Conservation (phyloP, 176 grass and related monocot species). For the Raddia guianensis region DNA sequence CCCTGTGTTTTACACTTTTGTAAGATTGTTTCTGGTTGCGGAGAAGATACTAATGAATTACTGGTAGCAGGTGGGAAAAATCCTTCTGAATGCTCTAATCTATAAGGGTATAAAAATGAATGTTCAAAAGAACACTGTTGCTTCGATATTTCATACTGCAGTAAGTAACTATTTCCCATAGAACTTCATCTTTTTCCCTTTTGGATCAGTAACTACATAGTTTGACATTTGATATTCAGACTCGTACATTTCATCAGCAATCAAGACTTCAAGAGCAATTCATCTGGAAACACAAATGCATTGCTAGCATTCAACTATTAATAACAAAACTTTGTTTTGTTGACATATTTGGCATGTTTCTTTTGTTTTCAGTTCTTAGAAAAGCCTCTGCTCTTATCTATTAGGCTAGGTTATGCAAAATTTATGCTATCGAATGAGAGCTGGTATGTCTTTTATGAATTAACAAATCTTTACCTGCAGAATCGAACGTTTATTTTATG, state of each 20-base stretch:
- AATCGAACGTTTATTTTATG: background rate
- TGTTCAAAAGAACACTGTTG: slow-evolving; percentile 91
- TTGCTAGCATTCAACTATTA: background rate
- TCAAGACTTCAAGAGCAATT: background rate
- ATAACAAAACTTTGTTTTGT: background rate
- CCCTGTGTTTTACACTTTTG: background rate
- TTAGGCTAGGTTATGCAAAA: background rate
- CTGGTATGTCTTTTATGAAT: background rate
- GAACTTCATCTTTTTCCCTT: background rate
- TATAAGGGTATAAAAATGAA: slow-evolving; percentile 94
- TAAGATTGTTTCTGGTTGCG: slow-evolving; percentile 17
- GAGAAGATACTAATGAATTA: slow-evolving; percentile 32
- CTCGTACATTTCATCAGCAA: background rate
- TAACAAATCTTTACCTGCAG: background rate
- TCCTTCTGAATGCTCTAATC: slow-evolving; percentile 89
- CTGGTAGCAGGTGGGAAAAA: slow-evolving; percentile 80
- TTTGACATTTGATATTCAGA: background rate
- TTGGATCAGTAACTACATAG: background rate
- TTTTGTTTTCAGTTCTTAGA: background rate
- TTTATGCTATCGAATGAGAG: background rate
- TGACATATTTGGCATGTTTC: background rate
- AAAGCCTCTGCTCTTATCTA: background rate
- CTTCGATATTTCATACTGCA: slow-evolving; percentile 84
- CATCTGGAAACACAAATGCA: background rate
- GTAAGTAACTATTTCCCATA: slow-evolving; percentile 48